Evolutionary conservation across 208 protist genomes (phyloP), one percentile per base, ranked within the genome.

Genomic region (Trypanosoma congolense): DNA sequence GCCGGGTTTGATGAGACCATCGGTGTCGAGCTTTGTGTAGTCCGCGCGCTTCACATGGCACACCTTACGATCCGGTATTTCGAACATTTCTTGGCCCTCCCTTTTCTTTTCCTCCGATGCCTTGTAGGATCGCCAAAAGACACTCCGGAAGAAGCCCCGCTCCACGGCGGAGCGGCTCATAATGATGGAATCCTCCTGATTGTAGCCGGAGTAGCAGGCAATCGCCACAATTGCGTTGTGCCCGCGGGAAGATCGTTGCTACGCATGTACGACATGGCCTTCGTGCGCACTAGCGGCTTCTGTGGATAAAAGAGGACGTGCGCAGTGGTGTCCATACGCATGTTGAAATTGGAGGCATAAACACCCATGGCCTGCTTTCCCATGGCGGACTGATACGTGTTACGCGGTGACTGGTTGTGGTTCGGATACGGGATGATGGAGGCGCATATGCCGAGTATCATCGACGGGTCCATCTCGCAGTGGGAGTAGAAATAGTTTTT

Each of bases 161-260:
- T 99, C 97, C 44, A 99, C 96, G 0, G 96, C 48, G 24, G 88
- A 93, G 41, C 96, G 81, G 61, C 95, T 98, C 61, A 99, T 82
- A 57, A 99, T 98, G 16, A 99, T 52, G 19, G 97, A 98, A 68
- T 99, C 98, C 73, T 99, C 98, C 70, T 99, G 96, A 74, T 99
- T 99, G 77, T 99, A 99, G 22, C 98, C 98, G 35, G 89, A 93
- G 80, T 99, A 99, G 69, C 84, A 97, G 4, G 73, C 73, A 54
- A 99, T 98, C 10, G 96, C 97, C 1, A 98, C 92, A 30, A 98
- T 82, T 4, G 88, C 90, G 65, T 99, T 99, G 36, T 93, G 71
- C 48, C 97, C 97, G 97, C 90, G 1, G 97, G 97, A 38, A 99
- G 69, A 40, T 98, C 78, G 38, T 81, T 65, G 67, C 98, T 99